Base-by-base conservation (phyloP, 768 basidiomycete genomes). In the Boletus vermiculosoides region DNA sequence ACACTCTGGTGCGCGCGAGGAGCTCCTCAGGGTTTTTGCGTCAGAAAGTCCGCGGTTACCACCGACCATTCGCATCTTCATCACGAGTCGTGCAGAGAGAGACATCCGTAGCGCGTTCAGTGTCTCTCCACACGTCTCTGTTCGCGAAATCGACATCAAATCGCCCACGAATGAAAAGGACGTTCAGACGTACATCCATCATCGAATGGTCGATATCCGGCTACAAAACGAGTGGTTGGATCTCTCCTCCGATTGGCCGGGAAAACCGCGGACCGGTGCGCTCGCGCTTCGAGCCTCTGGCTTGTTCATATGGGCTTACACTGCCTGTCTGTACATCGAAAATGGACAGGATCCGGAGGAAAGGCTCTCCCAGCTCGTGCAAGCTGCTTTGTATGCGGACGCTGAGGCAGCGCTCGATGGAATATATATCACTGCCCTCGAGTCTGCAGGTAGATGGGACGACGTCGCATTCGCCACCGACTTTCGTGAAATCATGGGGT, bases 261-360 rank as follows among this genome's bases (percentile, higher is more conserved):
- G 72, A 3, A 50, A 62, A 23, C 25, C 50, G 3, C 51, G 49
- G 47, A 58, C 52, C 1, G 54, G 61, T 5, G 62, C 63, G 5
- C 63, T 72, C 3, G 50, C 58, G 1, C 46, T 66, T 13, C 71
- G 71, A 20, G 70, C 71, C 12, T 73, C 66, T 41, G 71, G 71
- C 3, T 60, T 72, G 33, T 74, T 73, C 46, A 60, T 73, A 40
- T 72, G 71, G 71, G 72, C 72, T 11, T 63, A 50, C 16, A 73
- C 71, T 12, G 72, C 72, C 7, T 72, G 71, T 58, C 63, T 61
- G 22, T 73, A 73, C 22, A 55, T 72, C 52, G 70, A 71, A 45
- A 66, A 59, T 18, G 64, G 66, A 0, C 71, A 72, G 52, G 63
- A 72, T 37, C 71, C 71, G 9, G 63, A 64, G 25, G 71, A 73